Evolutionary conservation across 106 monocot genomes (phyloP), one percentile per base, ranked within the genome.

Genomic region (Hemerocallis citrina): DNA sequence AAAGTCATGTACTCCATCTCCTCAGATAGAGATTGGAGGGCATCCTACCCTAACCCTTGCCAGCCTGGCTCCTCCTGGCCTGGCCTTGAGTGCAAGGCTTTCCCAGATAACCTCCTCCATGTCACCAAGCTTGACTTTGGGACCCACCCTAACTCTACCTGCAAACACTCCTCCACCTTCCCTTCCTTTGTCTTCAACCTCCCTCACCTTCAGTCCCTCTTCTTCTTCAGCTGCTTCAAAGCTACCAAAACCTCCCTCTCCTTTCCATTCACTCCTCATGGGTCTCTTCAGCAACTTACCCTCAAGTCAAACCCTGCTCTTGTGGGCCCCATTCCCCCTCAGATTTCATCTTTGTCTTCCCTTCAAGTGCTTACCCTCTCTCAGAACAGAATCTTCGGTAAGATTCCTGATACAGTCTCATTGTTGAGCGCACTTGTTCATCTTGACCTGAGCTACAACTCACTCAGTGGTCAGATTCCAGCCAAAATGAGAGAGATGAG

Each of bases 381-480:
- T 0, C 92, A 92, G 62, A 92, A 87, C 73, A 37, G 39, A 12
- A 64, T 87, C 34, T 47, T 20, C 16, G 92, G 87, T 4, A 63
- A 25, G 33, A 92, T 92, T 32, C 87, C 86, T 1, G 71, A 52
- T 4, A 32, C 33, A 16, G 60, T 84, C 50, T 68, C 64, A 21
- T 6, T 22, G 8, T 50, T 92, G n/a, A 62, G 52, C 14, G 77
- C 83, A 40, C 75, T 92, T 34, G 36, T 92, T 17, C 83, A 84
- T 55, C 64, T 92, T 0, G 92, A 92, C 59, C 71, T 92, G 24
- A 92, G 92, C 71, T 87, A 92, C 64, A 92, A 92, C 66, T 62
- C 65, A 15, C 73, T 92, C 50, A 62, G 70, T 0, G 92, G 87
- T 34, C 32, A 15, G 32, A 75, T 92, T 13, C 92, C 92, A 1